phyloP scores from a whole-genome alignment of 768 basidiomycete species.

The Termitomyces sp. region DNA sequence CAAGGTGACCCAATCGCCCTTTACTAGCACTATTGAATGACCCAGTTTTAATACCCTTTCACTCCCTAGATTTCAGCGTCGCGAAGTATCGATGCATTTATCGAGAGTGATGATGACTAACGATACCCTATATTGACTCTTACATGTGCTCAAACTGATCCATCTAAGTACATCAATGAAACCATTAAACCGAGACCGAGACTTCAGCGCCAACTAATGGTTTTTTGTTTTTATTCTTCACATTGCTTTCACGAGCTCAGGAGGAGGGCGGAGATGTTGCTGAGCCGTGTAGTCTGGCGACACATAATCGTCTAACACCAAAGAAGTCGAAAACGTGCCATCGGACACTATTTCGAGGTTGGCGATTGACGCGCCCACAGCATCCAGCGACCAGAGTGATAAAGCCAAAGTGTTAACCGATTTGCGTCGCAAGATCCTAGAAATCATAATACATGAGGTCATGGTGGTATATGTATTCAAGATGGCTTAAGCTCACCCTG shows the following conservation, averaged over 20 bases:
- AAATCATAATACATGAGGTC: neutral
- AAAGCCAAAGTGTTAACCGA: conserved; percentile 43
- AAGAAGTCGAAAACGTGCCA: conserved; percentile 38
- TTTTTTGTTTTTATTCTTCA: conserved; percentile 9
- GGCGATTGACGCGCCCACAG: conserved; percentile 36
- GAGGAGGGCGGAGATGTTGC: conserved; percentile 24
- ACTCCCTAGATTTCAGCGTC: conserved; percentile 30
- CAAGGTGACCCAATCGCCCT: conserved; percentile 33
- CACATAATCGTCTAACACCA: conserved; percentile 36
- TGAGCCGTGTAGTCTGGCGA: conserved; percentile 40
- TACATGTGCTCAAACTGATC: neutral
- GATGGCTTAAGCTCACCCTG: conserved; percentile 30
- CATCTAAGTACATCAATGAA: neutral
- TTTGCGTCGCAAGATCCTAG: conserved; percentile 38
- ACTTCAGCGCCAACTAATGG: neutral
- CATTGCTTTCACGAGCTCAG: conserved; percentile 28
- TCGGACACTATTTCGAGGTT: conserved; percentile 41
- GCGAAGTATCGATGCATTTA: conserved; percentile 67
- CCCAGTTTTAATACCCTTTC: neutral
- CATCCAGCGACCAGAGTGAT: conserved; percentile 48
- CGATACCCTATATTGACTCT: neutral
- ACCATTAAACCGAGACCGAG: neutral
- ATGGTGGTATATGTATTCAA: neutral
- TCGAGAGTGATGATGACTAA: conserved; percentile 70
- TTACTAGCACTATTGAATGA: neutral